A percentile compares a stretch with the other conserved stretches of the same genome.
These are phyloP conservation scores for Xerocomellus dryophilus DNA, from an alignment of 768 basidiomycete genomes.

Conservation along the genomic window DNA sequence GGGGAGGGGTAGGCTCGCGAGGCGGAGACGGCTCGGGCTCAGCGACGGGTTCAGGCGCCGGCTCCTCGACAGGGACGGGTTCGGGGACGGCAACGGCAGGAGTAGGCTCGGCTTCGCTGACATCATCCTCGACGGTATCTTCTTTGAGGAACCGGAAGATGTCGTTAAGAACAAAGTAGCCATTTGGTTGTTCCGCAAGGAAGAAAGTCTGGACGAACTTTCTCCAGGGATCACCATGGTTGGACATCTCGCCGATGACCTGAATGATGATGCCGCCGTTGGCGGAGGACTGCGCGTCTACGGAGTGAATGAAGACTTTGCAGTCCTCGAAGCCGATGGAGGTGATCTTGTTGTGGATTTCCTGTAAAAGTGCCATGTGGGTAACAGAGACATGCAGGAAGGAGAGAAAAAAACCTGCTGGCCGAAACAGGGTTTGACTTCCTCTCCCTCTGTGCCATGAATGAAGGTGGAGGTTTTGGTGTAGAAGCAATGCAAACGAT, in stretches of 20 bases:
- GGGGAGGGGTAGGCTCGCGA: slow-evolving; percentile 28
- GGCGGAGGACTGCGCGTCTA: slow-evolving; percentile 94
- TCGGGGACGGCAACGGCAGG: slow-evolving; percentile 34
- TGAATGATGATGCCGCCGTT: slow-evolving; percentile 97
- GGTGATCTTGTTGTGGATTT: slow-evolving; percentile 96
- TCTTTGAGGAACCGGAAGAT: slow-evolving; percentile 99
- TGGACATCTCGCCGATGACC: slow-evolving; percentile 99
- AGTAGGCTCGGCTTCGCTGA: slow-evolving; percentile 44
- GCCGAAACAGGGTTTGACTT: slow-evolving; percentile 81
- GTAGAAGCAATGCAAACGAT: slow-evolving; percentile 98
- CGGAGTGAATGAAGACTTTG: slow-evolving; percentile 98
- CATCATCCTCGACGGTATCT: slow-evolving; percentile 82
- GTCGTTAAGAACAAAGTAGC: slow-evolving; percentile 99
- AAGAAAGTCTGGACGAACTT: slow-evolving; percentile 99
- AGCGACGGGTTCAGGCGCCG: slow-evolving; percentile 29
- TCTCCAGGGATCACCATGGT: slow-evolving; percentile 86
- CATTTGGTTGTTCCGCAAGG: slow-evolving; percentile 98
- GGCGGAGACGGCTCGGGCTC: slow-evolving; percentile 32
- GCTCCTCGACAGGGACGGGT: slow-evolving; percentile 33
- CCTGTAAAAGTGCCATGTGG: slow-evolving; percentile 44
- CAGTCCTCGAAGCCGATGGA: slow-evolving; percentile 93
- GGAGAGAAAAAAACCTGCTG: slow-evolving; percentile 66
- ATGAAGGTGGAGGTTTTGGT: slow-evolving; percentile 96
- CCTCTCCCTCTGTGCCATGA: slow-evolving; percentile 97
- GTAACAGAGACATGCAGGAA: not conserved